Conservation (phyloP, 306 rosid genomes). For the Corylus avellana region DNA sequence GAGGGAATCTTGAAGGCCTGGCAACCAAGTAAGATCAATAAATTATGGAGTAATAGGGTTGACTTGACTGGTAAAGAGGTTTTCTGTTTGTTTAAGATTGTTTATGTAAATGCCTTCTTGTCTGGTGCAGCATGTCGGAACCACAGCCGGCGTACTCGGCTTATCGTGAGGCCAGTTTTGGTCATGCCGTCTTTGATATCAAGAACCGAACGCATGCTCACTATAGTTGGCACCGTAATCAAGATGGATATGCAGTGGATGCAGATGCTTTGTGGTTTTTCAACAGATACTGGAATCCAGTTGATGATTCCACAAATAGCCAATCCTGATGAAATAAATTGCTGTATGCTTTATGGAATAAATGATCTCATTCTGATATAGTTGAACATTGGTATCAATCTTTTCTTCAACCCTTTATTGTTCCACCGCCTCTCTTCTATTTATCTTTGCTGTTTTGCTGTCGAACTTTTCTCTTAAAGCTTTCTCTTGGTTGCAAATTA, state of each 20-base stretch:
- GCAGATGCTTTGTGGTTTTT: constrained; percentile 55
- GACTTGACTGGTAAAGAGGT: neutral
- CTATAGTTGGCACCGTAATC: constrained; percentile 55
- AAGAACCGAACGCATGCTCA: constrained; percentile 58
- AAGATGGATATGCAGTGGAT: constrained; percentile 55
- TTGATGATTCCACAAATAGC: constrained; percentile 38
- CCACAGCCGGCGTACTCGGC: constrained; percentile 62
- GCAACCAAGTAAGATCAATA: constrained; percentile 44
- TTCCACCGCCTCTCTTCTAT: neutral
- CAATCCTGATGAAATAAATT: constrained; percentile 4
- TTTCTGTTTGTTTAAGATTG: neutral
- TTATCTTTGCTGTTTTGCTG: neutral
- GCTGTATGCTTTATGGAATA: neutral
- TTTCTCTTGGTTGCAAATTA: neutral
- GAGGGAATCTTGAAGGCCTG: constrained; percentile 62
- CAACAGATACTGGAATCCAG: constrained; percentile 39
- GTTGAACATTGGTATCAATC: neutral
- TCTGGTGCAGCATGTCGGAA: constrained; percentile 49
- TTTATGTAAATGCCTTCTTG: neutral
- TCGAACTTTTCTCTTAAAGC: neutral
- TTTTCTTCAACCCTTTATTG: neutral
- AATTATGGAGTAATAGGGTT: neutral
- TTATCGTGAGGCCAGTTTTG: constrained; percentile 61
- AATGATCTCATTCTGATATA: neutral
- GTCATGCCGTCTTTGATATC: constrained; percentile 49